Evolutionary conservation across 257 asterid species (phyloP).

Genomic region (Przewalskia tangutica): DNA sequence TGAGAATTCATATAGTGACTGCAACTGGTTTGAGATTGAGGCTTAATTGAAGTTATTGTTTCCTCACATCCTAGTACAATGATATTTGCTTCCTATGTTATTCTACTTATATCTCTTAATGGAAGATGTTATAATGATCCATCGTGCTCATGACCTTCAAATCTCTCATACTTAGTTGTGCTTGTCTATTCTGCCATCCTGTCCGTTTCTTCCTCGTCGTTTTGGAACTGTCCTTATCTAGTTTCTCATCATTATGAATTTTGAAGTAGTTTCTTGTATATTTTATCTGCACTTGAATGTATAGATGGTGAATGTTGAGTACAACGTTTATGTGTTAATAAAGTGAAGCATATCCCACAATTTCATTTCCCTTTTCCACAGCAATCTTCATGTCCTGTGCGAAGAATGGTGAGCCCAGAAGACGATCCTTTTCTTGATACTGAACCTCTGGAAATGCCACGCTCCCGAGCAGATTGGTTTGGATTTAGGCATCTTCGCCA

Average conservation of each 20-base stretch:
- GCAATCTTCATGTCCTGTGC: conserved; percentile 20
- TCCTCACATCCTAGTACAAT: not conserved
- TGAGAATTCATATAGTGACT: not conserved
- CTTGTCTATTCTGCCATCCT: not conserved
- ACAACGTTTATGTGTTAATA: not conserved
- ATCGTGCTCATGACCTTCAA: not conserved
- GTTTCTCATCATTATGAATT: not conserved
- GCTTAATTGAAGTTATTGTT: not conserved
- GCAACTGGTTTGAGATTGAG: not conserved
- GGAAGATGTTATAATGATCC: not conserved
- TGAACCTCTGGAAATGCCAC: conserved; percentile 15
- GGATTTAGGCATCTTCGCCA: conserved; percentile 26
- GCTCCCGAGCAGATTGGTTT: conserved; percentile 20
- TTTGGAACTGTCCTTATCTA: not conserved
- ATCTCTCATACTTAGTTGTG: not conserved
- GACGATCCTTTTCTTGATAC: conserved; percentile 25
- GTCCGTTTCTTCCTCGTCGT: not conserved
- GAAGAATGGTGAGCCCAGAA: conserved; percentile 31
- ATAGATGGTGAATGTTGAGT: not conserved
- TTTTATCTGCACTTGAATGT: not conserved
- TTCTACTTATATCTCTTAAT: not conserved
- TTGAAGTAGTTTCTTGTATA: not conserved
- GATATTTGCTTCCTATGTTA: not conserved
- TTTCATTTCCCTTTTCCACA: conserved; percentile 5
- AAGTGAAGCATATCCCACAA: not conserved